phyloP scores from a whole-genome alignment of 1,284 basidiomycete species.

The Anthracocystis panici-leucophaei region DNA sequence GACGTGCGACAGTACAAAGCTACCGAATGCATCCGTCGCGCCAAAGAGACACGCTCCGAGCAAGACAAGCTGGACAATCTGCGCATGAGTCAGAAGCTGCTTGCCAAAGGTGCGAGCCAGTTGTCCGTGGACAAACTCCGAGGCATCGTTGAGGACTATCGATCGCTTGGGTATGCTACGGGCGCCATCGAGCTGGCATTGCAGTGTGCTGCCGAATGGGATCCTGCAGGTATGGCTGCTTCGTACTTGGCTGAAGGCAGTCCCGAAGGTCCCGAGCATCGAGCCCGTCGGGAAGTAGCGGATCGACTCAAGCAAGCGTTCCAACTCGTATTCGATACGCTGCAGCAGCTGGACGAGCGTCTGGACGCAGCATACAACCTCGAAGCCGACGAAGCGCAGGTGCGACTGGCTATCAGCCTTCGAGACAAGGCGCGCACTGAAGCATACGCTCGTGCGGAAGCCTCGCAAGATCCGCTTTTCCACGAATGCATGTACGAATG shows the following conservation, averaged over 20 bases:
- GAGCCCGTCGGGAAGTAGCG: constrained; percentile 73
- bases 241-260: constrained; percentile 75
- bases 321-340: constrained; percentile 74
- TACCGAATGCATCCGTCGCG: constrained; percentile 90
- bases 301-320: constrained; percentile 79
- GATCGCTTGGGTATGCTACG: constrained; percentile 82
- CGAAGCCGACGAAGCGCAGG: constrained; percentile 52
- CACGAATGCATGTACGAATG: constrained; percentile 95
- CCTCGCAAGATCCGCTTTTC: constrained; percentile 89
- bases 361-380: constrained; percentile 52
- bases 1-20: constrained; percentile 99
- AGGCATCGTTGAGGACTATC: constrained; percentile 87
- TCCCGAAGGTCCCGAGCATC: constrained; percentile 74
- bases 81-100: constrained; percentile 73
- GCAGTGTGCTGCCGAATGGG: constrained; percentile 83
- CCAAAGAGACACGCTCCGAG: constrained; percentile 83
- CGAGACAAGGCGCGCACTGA: constrained; percentile 64
- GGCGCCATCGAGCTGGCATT: constrained; percentile 89
- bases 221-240: constrained; percentile 75
- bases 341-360: constrained; percentile 80
- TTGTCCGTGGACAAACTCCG: constrained; percentile 85
- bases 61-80: constrained; percentile 39
- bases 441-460: constrained; percentile 74
- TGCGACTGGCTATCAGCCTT: constrained; percentile 47
- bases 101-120: constrained; percentile 85